A percentile compares a stretch with the other conserved stretches of the same genome.
Conservation (phyloP, 306 rosid genomes). For the Lagenaria siceraria region DNA sequence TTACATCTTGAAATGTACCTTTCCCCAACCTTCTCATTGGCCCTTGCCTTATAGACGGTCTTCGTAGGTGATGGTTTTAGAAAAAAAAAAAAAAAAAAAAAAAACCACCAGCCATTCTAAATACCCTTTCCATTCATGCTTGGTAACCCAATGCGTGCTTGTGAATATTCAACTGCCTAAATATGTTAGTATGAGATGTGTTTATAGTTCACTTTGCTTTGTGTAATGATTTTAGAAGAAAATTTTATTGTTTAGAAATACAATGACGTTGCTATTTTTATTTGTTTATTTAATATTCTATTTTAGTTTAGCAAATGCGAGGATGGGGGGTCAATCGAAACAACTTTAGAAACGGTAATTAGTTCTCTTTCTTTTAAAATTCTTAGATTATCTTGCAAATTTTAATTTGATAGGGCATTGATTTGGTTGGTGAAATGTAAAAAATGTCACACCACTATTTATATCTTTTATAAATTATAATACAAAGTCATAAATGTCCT, state of each 20-base stretch:
- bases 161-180: background rate
- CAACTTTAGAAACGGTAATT: background rate
- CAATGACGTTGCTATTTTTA: background rate
- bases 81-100: too few species aligned
- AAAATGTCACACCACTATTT: too few species aligned
- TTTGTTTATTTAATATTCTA: too few species aligned
- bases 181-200: background rate
- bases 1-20: conserved; percentile 25
- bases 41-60: conserved; percentile 4
- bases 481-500: too few species aligned
- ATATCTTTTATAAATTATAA: too few species aligned
- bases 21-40: background rate
- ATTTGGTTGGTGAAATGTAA: too few species aligned
- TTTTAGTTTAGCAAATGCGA: background rate
- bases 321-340: too few species aligned
- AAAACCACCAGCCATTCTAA: background rate
- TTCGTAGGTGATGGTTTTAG: conserved; percentile 3
- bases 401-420: too few species aligned
- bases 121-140: conserved; percentile 3
- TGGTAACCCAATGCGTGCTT: background rate
- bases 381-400: too few species aligned
- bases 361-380: too few species aligned
- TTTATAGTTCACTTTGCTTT: background rate
- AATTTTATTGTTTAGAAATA: too few species aligned
- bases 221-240: background rate